Base-by-base conservation (phyloP, 2,329 filamentous ascomycete genomes). In the Curvularia lunata region DNA sequence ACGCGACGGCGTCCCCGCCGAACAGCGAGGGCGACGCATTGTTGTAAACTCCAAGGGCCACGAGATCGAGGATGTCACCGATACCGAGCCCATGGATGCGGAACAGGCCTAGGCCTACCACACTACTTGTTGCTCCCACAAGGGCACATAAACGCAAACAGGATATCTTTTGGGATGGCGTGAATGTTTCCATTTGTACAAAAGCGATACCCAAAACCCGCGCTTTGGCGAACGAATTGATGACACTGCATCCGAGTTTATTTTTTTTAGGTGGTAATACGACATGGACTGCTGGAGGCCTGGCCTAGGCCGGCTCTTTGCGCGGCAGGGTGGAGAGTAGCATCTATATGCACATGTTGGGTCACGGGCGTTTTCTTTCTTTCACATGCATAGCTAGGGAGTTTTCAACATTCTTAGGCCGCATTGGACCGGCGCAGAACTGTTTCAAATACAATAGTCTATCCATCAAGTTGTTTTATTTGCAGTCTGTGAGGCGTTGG, bases 1-100 rank as follows among this genome's bases (percentile, higher is more conserved):
- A 47, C 89, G 95, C 65, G 95, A 99, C 72, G 94, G 94, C 52
- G 86, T 92, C 59, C 86, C 91, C 3, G 84, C 86, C 16, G 87
- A 90, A 63, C 86, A 93, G 67, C 86, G 94, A 43, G 93, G 93
- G 42, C 87, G 86, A 66, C 88, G 94, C 46, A 92, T 93, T 54
- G 81, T 84, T 7, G 82, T 84, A 52, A 79, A 84, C 48, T 53
- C 62, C 7, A 71, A 68, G 53, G 75, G 75, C 45, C 69, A 73
- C 38, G 75, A 77, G 54, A 72, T 73, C 9, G 72, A 77, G 49
- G 75, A 78, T 43, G 54, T 75, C 8, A 61, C 62, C 4, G 73
- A 76, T 18, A 66, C 69, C 16, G 75, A 77, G 19, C 58, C 70
- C 23, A 58, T 72, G 37, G 72, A 75, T 45, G 65, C 45, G 23